Percentiles rank a stretch among this genome's conserved stretches.
Conservation (phyloP, 108 stramenopile species). For the Cyclotella baltica region DNA sequence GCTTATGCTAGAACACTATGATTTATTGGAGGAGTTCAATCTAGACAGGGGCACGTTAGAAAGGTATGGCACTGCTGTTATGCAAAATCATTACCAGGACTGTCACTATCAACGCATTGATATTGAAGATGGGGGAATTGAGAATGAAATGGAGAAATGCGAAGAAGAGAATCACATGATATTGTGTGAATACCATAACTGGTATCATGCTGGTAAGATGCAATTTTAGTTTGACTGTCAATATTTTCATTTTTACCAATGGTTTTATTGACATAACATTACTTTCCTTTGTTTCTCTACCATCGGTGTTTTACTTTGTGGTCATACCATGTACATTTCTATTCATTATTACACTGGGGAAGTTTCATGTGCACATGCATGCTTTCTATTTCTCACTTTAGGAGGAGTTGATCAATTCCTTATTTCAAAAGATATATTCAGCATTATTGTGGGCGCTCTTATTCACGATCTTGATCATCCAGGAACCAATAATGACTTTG, state of each 20-base stretch:
- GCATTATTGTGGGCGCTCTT: constrained; percentile 51
- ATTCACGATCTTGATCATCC: constrained; percentile 42
- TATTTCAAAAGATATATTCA: constrained; percentile 35
- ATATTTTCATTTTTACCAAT: too few species aligned
- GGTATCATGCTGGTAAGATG: constrained; percentile 63
- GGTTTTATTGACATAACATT: too few species aligned
- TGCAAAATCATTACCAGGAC: constrained; percentile 35
- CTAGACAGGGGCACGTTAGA: constrained; percentile 28
- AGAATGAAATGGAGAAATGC: not conserved
- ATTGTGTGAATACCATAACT: constrained; percentile 64
- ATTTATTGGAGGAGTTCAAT: constrained; percentile 33
- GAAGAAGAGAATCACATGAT: not conserved
- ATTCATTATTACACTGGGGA: too few species aligned
- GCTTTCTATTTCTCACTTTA: constrained; percentile 52
- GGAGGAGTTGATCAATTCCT: constrained; percentile 40
- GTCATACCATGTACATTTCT: too few species aligned
- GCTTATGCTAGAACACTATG: constrained; percentile 38
- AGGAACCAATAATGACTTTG: constrained; percentile 43
- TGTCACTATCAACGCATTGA: constrained; percentile 35
- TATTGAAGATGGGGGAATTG: not conserved
- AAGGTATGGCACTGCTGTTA: constrained; percentile 24
- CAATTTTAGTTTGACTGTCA: too few species aligned
- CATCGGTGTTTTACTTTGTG: too few species aligned
- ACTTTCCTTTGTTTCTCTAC: too few species aligned
- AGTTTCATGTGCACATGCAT: constrained; percentile 58